A percentile compares a stretch with the other conserved stretches of the same genome.
phyloP scores from a whole-genome alignment of 192 early-diverging fungal genomes.

The Funneliformis geosporum region DNA sequence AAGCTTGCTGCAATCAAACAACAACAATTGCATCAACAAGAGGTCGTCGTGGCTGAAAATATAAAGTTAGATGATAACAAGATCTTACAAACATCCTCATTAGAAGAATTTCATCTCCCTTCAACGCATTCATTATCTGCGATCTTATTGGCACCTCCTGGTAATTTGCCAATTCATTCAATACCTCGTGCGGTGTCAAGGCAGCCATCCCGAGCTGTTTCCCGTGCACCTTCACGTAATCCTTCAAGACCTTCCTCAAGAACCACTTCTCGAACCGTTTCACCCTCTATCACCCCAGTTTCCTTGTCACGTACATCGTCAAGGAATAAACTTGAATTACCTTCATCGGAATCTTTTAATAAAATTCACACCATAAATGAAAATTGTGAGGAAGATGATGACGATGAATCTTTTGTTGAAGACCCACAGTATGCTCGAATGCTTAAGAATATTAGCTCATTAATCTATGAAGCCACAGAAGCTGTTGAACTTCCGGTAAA shows the following conservation, averaged over 20 bases:
- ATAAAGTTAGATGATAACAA: background rate
- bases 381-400: slow-evolving; percentile 13
- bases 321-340: background rate
- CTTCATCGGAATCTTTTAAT: slow-evolving; percentile 23
- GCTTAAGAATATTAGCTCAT: slow-evolving; percentile 32
- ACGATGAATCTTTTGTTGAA: slow-evolving; percentile 4
- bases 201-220: slow-evolving; percentile 31
- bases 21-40: background rate
- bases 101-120: background rate
- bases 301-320: slow-evolving; percentile 25
- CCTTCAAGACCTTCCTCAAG: slow-evolving; percentile 20
- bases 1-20: background rate
- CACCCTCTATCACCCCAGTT: slow-evolving; percentile 24
- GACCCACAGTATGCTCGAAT: slow-evolving; percentile 42
- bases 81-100: background rate
- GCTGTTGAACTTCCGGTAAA: slow-evolving; percentile 41
- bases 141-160: background rate
- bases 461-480: slow-evolving; percentile 44
- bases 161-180: background rate
- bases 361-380: slow-evolving; percentile 34
- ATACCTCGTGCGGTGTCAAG: slow-evolving; percentile 34
- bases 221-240: slow-evolving; percentile 12
- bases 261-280: slow-evolving; percentile 33
- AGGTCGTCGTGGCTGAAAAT: background rate
- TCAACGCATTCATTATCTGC: background rate